Base-by-base conservation (phyloP, 257 asterid species). In the Sherardia arvensis region DNA sequence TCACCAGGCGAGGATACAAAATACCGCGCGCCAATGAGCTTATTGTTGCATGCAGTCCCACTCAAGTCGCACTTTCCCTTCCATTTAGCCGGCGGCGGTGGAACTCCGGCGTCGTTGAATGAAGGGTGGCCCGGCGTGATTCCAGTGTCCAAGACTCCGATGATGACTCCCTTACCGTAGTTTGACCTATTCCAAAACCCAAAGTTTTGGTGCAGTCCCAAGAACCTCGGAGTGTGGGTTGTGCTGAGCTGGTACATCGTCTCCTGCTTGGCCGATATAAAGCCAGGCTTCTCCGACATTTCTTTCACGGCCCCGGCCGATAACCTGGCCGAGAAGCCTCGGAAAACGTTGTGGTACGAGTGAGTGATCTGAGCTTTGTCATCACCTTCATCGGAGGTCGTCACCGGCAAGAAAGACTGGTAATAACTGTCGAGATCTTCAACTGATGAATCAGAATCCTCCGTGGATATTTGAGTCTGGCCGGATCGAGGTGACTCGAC, bases 401-500 rank as follows among this genome's bases (percentile, higher is more conserved):
- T n/a, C 5, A 28, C 18, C 18, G 67, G 67, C 11, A 63, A 25
- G 27, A 63, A 63, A 17, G 67, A 63, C 7, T 27, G 53, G 8
- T 63, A 63, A 57, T 58, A 63, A 47, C 18, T 36, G 25, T 62
- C 67, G 0, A 62, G 57, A 45, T 62, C 67, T 26, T 45, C 57
- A 62, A 40, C 26, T 17, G 66, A 18, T 7, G 25, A 25, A 8
- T n/a, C 20, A 25, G 36, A 14, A 45, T 15, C 36, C 23, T 28
- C 5, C 1, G 33, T 36, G 49, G 29, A 18, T 11, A 61, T 30
- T 21, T n/a, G 49, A 33, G n/a, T 34, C 6, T 6, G 1, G 12
- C 11, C 47, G 12, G 65, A 61, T 23, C 36, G 49, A 61, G 65
- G 65, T 22, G 36, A 33, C 65, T 61, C 65, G 36, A 61, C 65